Base-by-base conservation (phyloP, 345 rosid genomes). In the Acer saccharum region DNA sequence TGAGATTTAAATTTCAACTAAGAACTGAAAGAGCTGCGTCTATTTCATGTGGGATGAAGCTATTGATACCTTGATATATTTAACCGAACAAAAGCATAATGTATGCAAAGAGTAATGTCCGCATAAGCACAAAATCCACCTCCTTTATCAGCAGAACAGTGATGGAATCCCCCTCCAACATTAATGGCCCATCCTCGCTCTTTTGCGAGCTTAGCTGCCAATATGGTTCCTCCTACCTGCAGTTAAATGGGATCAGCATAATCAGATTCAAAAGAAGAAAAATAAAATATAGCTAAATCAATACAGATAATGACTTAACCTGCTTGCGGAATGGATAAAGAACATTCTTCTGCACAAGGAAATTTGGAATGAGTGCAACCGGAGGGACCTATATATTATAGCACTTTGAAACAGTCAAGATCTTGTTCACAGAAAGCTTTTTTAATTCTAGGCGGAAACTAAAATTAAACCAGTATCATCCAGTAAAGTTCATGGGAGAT, bases 101-200 rank as follows among this genome's bases (percentile, higher is more conserved):
- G 98, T 72, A 91, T 87, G 89, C 97, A 91, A 39, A 93, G 97
- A 18, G 98, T 86, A 68, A 95, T 92, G 82, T 95, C 99, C 39
- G 98, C 99, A 50, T 89, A 95, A 73, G 87, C 97, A 86, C 98
- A 92, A 83, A 95, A 95, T 68, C 99, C 98, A 21, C 97, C 94
- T 81, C 99, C 98, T 68, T 78, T 88, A 73, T 81, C 88, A 3
- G 92, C 87, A 77, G 86, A 90, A 82, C 98, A 95, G 81, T 95
- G 99, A 90, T 95, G 99, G 81, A 95, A 95, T 74, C 99, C 99
- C 80, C 98, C 99, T 68, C 99, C 99, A 10, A 95, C 81, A 80
- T 95, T 95, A 69, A 95, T 89, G 41, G 99, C 97, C 98, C 99
- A 95, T 78, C 97, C 97, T 77, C 79, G 92, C 78, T 95, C 95